Evolutionary conservation across 2,329 filamentous ascomycete species (phyloP).

Genomic region (Westerdykella aurantiaca): DNA sequence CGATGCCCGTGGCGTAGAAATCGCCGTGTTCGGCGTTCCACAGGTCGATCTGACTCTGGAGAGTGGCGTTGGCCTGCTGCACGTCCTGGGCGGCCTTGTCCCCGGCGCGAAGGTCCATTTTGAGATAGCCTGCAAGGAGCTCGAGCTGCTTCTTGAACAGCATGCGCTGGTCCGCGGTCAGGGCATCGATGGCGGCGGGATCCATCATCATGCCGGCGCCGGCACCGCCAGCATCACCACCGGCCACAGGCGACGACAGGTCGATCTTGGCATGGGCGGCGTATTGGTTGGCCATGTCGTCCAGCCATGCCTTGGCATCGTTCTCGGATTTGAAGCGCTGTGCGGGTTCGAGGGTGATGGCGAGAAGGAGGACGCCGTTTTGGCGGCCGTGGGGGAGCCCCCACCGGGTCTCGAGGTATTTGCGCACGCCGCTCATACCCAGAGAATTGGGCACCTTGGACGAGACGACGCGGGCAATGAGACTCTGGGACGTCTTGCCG

Average conservation of each 20-base stretch:
- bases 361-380: conserved; percentile 81
- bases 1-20: conserved; percentile 89
- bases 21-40: conserved; percentile 96
- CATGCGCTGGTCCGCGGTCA: conserved; percentile 93
- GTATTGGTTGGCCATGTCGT: conserved; percentile 85
- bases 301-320: conserved; percentile 89
- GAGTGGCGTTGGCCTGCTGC: conserved; percentile 76
- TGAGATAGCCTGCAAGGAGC: conserved; percentile 88
- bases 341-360: conserved; percentile 86
- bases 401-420: conserved; percentile 93
- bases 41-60: conserved; percentile 89
- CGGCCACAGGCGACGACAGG: conserved; percentile 65
- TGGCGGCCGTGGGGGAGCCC: conserved; percentile 80
- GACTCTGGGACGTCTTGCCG: conserved; percentile 89
- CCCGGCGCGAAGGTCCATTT: conserved; percentile 92
- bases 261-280: conserved; percentile 76
- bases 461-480: conserved; percentile 90
- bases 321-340: conserved; percentile 81
- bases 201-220: conserved; percentile 99
- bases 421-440: conserved; percentile 93
- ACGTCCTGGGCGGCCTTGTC: conserved; percentile 87
- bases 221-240: conserved; percentile 65
- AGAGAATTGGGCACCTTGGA: conserved; percentile 99
- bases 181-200: conserved; percentile 87
- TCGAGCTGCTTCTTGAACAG: conserved; percentile 98